phyloP scores from a whole-genome alignment of 306 rosid species.

The Vicia faba region DNA sequence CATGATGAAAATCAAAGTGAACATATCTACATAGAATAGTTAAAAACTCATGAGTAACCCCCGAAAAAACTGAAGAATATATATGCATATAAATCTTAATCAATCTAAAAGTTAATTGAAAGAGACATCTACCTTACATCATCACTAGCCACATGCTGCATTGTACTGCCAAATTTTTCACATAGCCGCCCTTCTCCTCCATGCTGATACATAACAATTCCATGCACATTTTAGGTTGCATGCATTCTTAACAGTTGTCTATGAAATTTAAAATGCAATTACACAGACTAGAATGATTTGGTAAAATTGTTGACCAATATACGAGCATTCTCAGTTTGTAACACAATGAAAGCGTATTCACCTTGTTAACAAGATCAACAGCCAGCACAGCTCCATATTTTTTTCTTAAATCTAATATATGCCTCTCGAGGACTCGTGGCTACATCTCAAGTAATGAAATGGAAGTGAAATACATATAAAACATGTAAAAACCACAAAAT shows the following conservation, averaged over 20 bases:
- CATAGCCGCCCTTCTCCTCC: slow-evolving; percentile 95
- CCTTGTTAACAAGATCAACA: slow-evolving; percentile 92
- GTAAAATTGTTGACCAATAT: slow-evolving; percentile 26
- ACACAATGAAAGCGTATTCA: slow-evolving; percentile 38
- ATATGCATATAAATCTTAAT: slow-evolving; percentile 1
- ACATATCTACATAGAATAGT: slow-evolving; percentile 64
- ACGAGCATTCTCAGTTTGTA: slow-evolving; percentile 28
- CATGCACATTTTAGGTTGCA: slow-evolving; percentile 30
- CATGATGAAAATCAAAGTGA: slow-evolving; percentile 93
- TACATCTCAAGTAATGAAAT: slow-evolving; percentile 49
- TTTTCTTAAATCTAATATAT: slow-evolving; percentile 90
- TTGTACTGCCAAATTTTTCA: slow-evolving; percentile 67
- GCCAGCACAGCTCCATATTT: slow-evolving; percentile 89
- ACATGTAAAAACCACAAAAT: slow-evolving; percentile 33
- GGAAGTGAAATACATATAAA: slow-evolving; percentile 43
- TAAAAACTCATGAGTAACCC: slow-evolving; percentile 32
- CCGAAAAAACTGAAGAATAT: neutral
- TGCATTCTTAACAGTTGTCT: slow-evolving; percentile 29
- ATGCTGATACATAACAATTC: slow-evolving; percentile 45
- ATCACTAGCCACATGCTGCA: slow-evolving; percentile 66
- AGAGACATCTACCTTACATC: slow-evolving; percentile 82
- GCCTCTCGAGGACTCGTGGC: slow-evolving; percentile 84
- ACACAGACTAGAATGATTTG: slow-evolving; percentile 25
- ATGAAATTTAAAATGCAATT: slow-evolving; percentile 27
- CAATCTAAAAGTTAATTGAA: slow-evolving; percentile 36